phyloP scores from a whole-genome alignment of 805 yeast genomes.

The Candida xyloterini region DNA sequence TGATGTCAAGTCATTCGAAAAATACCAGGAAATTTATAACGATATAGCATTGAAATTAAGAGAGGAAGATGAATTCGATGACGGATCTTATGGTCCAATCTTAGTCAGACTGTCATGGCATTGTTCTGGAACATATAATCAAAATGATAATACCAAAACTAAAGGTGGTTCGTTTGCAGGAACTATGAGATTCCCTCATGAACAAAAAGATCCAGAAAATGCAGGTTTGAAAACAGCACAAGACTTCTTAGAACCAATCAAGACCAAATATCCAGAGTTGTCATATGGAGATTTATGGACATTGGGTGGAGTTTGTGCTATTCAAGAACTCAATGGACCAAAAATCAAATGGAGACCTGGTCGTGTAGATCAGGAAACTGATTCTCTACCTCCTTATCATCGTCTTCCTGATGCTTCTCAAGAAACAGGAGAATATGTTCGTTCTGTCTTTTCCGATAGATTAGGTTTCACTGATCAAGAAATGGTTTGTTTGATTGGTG shows the following conservation, averaged over 20 bases:
- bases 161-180: slow-evolving; percentile 50
- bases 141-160: slow-evolving; percentile 38
- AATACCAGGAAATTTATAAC: slow-evolving; percentile 66
- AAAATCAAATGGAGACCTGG: slow-evolving; percentile 56
- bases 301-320: slow-evolving; percentile 61
- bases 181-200: slow-evolving; percentile 51
- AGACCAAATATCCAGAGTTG: slow-evolving; percentile 55
- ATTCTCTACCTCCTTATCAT: slow-evolving; percentile 44
- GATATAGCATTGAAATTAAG: slow-evolving; percentile 64
- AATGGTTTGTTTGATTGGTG: slow-evolving; percentile 44
- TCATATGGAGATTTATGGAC: slow-evolving; percentile 72
- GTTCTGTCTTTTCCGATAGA: slow-evolving; percentile 40
- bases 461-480: slow-evolving; percentile 48
- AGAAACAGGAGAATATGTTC: slow-evolving; percentile 42
- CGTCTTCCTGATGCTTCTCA: slow-evolving; percentile 49
- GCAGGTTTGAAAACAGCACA: slow-evolving; percentile 54
- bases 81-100: slow-evolving; percentile 55
- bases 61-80: slow-evolving; percentile 56
- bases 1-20: slow-evolving; percentile 38
- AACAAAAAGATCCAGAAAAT: slow-evolving; percentile 48
- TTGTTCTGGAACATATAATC: slow-evolving; percentile 46
- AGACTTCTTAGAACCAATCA: slow-evolving; percentile 52
- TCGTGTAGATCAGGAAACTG: slow-evolving; percentile 36
- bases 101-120: slow-evolving; percentile 50
- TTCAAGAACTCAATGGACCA: slow-evolving; percentile 67